Evolutionary conservation across 352 stramenopile genomes (phyloP).

Genomic region (Phytophthora sansomeana): DNA sequence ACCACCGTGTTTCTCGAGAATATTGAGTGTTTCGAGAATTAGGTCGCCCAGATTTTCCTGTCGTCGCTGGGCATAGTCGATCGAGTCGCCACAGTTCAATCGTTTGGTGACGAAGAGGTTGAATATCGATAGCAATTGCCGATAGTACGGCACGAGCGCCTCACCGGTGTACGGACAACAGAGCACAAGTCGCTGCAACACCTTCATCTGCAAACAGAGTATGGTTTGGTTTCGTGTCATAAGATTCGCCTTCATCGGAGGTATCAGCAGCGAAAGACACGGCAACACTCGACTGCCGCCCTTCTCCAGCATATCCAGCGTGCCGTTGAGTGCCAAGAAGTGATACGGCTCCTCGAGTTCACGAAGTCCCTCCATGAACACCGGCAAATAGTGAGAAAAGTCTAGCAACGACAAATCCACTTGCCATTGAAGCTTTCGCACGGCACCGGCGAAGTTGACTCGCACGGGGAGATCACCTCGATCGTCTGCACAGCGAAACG

Average conservation of each 20-base stretch:
- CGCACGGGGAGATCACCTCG: constrained; percentile 75
- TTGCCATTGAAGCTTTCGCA: constrained; percentile 81
- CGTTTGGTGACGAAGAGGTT: constrained; percentile 93
- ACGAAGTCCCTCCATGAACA: constrained; percentile 94
- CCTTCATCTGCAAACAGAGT: constrained; percentile 81
- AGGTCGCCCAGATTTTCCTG: constrained; percentile 91
- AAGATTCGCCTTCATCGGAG: constrained; percentile 90
- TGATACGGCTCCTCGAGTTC: constrained; percentile 87
- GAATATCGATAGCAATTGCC: constrained; percentile 92
- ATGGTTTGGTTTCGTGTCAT: constrained; percentile 81
- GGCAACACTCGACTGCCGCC: constrained; percentile 70
- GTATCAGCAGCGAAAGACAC: constrained; percentile 57
- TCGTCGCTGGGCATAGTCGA: constrained; percentile 93
- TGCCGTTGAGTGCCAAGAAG: constrained; percentile 83
- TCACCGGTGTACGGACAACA: constrained; percentile 83
- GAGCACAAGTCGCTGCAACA: constrained; percentile 76
- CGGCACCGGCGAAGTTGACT: constrained; percentile 77
- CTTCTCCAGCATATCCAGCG: constrained; percentile 84
- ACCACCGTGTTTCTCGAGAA: constrained; percentile 89
- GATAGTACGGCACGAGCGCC: constrained; percentile 93
- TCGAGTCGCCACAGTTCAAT: constrained; percentile 93
- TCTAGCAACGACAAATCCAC: constrained; percentile 76
- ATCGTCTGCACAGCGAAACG: constrained; percentile 51
- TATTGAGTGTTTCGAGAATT: constrained; percentile 90
- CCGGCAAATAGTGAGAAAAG: constrained; percentile 89